Base-by-base conservation (phyloP, 139 green algal species). In the Micractinium sp. region DNA sequence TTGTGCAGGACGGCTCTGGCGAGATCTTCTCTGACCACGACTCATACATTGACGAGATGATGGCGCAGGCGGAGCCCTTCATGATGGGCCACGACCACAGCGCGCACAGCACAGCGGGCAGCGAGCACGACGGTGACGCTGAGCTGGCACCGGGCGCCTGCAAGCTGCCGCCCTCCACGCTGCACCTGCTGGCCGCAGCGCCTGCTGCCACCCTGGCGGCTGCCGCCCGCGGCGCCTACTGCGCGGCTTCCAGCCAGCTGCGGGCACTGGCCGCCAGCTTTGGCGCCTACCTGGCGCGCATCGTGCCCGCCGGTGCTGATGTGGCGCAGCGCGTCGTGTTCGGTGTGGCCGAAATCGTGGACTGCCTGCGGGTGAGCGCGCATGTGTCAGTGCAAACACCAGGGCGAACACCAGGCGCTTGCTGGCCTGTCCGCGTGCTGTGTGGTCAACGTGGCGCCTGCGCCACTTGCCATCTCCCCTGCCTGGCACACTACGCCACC, bases 1-100 rank as follows among this genome's bases (percentile, higher is more conserved):
- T 9, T 61, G 13, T 39, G 19, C 85, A 88, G 85, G 71, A 88
- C 31, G 82, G 63, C 66, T 67, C 82, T 4, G 19, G 19, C 61
- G 71, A 88, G 16, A 15, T 14, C n/a, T 69, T 82, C 3, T 88
- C 85, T 31, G 63, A 79, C 9, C 20, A 80, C n/a, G 85, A 88
- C 81, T 56, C 56, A 9, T 71, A 73, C 66, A 87, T 93, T 25
- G 66, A 82, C 3, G 87, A 92, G 73, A 81, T 94, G 73, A 86
- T 94, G 81, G 90, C 82, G 14, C 87, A 87, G 81, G 91, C 89
- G 63, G 91, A 93, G 87, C 89, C 89, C 29, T 38, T 53, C 56
- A 61, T 87, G 69, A 74, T 81, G 86, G 60, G 36, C 47, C 47
- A 56, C 47, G 73, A 56, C 13, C 60, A 90, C 75, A 47, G 75